Conservation (phyloP, 257 asterid genomes). For the Przewalskia tangutica region DNA sequence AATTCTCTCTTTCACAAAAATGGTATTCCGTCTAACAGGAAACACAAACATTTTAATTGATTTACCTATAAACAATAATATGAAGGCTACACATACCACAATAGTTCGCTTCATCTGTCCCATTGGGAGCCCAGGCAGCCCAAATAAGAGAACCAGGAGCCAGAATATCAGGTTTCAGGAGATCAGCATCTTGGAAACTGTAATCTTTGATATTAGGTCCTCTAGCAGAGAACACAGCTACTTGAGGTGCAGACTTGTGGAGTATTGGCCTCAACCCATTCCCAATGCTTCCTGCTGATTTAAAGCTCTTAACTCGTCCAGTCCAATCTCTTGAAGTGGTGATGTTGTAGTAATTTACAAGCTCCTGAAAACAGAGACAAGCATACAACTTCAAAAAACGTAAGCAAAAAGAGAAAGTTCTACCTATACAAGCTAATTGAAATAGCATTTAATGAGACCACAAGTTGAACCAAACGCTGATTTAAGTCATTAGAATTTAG, state of each 20-base stretch:
- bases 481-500: neutral
- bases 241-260: constrained; percentile 94
- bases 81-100: constrained; percentile 33
- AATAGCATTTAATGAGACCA: neutral
- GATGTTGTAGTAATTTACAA: constrained; percentile 75
- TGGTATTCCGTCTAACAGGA: neutral
- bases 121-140: constrained; percentile 99
- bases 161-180: constrained; percentile 90
- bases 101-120: constrained; percentile 93
- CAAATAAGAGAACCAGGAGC: constrained; percentile 98
- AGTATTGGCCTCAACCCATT: constrained; percentile 80
- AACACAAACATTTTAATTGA: neutral
- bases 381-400: constrained; percentile 1
- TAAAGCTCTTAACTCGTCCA: constrained; percentile 85
- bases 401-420: neutral
- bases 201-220: constrained; percentile 95
- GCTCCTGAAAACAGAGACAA: constrained; percentile 39
- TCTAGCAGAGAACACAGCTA: constrained; percentile 90
- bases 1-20: neutral
- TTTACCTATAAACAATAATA: constrained; percentile 4
- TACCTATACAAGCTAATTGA: neutral
- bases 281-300: constrained; percentile 77
- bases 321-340: constrained; percentile 91
- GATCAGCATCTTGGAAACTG: constrained; percentile 90
- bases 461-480: neutral